Evolutionary conservation across 805 yeast genomes (phyloP), one percentile per base, ranked within the genome.

Genomic region (Ogataea henricii): DNA sequence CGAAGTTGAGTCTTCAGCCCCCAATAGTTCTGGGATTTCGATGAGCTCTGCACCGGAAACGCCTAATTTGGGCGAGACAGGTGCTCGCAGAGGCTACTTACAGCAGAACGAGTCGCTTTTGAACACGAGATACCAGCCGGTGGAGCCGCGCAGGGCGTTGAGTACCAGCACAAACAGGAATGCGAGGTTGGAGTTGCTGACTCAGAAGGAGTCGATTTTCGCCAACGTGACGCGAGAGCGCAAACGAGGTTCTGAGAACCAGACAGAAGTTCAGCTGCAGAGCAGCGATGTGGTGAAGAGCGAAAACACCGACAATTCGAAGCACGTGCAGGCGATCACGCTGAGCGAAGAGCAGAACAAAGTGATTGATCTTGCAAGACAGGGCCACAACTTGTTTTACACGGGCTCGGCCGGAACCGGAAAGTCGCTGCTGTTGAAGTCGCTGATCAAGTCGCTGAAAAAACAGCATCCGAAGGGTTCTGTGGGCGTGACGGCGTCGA

Each of bases 331-430:
- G 42, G 59, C 67, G 4, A 52, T 64, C 60, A 59, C 60, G 53
- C 59, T 80, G 8, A 76, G 82, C 54, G 73, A 73, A 18, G 94
- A 87, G 59, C 95, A 87, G 60, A 75, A 77, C 47, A 68, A 76
- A 42, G 81, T 94, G 18, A 73, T 88, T 9, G 78, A 81, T 8
- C 66, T 87, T 45, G 96, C 68, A 5, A 66, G 79, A 37, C 61
- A 71, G 18, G 90, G 95, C 0, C 69, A 72, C 14, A 88, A 85
- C 49, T 68, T 94, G 2, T 94, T 94, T 62, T 94, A 88, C 64
- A 94, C 99, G 0, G 99, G 99, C 43, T 89, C 97, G 27, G 99
- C 99, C 0, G 99, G 99, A 59, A 94, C 99, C 0, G 99, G 99
- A 62, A 94, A 94, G 63, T 92, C 99, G 1, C 85, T 94, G 3